Conservation (phyloP, 2,329 filamentous ascomycete genomes). For the Penicillium sp. region DNA sequence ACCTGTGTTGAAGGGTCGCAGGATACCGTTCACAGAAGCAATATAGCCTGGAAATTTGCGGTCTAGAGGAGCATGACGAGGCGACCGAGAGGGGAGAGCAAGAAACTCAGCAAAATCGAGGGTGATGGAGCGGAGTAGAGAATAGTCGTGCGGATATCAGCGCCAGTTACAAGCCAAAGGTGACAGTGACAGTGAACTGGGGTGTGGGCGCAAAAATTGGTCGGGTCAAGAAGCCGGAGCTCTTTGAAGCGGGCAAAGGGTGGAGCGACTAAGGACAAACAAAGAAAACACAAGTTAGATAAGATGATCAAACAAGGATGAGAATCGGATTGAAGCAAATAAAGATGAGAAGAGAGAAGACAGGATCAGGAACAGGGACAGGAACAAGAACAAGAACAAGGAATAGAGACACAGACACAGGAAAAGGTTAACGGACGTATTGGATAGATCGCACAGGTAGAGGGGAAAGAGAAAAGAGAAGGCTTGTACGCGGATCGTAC, state of each 20-base stretch:
- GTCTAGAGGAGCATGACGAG: slow-evolving; percentile 11
- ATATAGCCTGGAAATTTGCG: slow-evolving; percentile 6
- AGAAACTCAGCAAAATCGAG: not conserved
- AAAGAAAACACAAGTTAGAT: not conserved
- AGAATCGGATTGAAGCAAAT: not conserved
- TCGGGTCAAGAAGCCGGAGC: slow-evolving; percentile 2
- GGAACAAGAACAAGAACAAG: not conserved
- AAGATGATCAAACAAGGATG: not conserved
- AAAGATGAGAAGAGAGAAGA: slow-evolving; percentile 1
- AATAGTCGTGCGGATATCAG: not conserved
- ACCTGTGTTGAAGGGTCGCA: not conserved
- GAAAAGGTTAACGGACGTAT: slow-evolving; percentile 2
- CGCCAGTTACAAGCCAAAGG: not conserved
- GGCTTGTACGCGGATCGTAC: not conserved
- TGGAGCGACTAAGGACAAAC: slow-evolving; percentile 12
- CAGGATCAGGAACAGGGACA: not conserved
- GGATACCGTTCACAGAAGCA: slow-evolving; percentile 10
- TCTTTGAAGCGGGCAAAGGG: slow-evolving; percentile 4
- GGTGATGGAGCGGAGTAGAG: not conserved
- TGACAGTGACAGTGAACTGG: not conserved
- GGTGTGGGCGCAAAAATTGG: slow-evolving; percentile 14
- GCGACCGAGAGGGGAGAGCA: not conserved
- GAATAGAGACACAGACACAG: slow-evolving; percentile 4
- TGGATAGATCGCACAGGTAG: slow-evolving; percentile 19
- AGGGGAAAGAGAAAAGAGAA: slow-evolving; percentile 2